Evolutionary conservation across 805 yeast genomes (phyloP).

Genomic region (Isabelozyma gotoi): DNA sequence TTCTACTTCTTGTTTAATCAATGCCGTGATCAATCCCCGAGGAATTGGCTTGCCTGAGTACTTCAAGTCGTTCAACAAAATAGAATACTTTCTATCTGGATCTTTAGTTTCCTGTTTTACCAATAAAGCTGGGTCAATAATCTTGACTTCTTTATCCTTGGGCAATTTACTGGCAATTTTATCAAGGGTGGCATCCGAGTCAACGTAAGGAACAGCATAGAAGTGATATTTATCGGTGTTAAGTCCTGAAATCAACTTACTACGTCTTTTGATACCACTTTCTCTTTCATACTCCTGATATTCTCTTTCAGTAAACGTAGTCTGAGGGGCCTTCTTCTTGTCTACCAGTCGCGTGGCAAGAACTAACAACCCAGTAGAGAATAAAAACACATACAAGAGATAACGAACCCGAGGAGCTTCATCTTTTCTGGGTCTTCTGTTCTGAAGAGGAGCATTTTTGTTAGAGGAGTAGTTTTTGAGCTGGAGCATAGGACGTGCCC

Average conservation of each 20-base stretch:
- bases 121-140: constrained; percentile 52
- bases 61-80: constrained; percentile 48
- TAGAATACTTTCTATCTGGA: constrained; percentile 47
- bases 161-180: constrained; percentile 16
- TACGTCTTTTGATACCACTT: constrained; percentile 52
- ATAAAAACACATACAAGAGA: constrained; percentile 32
- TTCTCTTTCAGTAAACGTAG: constrained; percentile 48
- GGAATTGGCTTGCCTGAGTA: constrained; percentile 28
- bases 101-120: constrained; percentile 46
- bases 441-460: constrained; percentile 1
- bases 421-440: background rate
- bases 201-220: constrained; percentile 38
- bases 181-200: constrained; percentile 14
- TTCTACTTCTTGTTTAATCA: constrained; percentile 40
- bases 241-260: constrained; percentile 39
- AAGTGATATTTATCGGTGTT: constrained; percentile 39
- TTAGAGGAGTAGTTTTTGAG: background rate
- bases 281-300: constrained; percentile 47
- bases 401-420: constrained; percentile 33
- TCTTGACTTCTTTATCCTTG: constrained; percentile 24
- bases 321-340: constrained; percentile 30
- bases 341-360: constrained; percentile 29
- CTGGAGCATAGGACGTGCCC: background rate
- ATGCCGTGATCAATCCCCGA: constrained; percentile 51
- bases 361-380: constrained; percentile 31